These are phyloP conservation scores for Boletus eberwhitei DNA, from an alignment of 768 basidiomycete genomes.

Conservation along the genomic window DNA sequence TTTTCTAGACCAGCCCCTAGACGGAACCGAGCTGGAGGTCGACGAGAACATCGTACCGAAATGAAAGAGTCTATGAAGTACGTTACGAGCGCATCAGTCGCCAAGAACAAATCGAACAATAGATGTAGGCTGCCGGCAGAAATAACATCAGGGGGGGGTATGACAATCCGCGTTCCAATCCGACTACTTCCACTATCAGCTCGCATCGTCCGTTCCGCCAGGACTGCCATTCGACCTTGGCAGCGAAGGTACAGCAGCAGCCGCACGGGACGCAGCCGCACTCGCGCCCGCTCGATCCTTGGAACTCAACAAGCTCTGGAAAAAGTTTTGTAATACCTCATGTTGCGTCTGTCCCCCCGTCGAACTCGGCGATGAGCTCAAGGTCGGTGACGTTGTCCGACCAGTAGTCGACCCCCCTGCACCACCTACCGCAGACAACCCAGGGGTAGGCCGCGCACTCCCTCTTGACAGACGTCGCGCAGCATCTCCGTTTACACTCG, in stretches of 20 bases:
- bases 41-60: no score
- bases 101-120: not conserved
- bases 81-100: no score
- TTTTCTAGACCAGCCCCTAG: not conserved
- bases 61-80: not conserved
- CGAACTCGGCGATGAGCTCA: slow-evolving; percentile 39
- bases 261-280: slow-evolving; percentile 27
- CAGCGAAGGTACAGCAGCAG: slow-evolving; percentile 9
- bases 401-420: slow-evolving; percentile 31
- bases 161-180: not conserved
- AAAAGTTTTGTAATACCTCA: slow-evolving; percentile 84
- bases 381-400: slow-evolving; percentile 38
- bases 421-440: slow-evolving; percentile 39
- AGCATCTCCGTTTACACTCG: slow-evolving; percentile 36
- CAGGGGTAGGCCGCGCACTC: slow-evolving; percentile 30
- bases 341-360: slow-evolving; percentile 66
- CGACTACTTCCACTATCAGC: slow-evolving; percentile 17
- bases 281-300: slow-evolving; percentile 51
- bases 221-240: slow-evolving; percentile 36
- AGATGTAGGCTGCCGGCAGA: not conserved
- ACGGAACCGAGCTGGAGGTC: no score
- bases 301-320: slow-evolving; percentile 73
- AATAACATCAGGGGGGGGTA: not conserved
- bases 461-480: slow-evolving; percentile 33
- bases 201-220: slow-evolving; percentile 37